These are phyloP conservation scores for Pisolithus tinctorius DNA, from an alignment of 768 basidiomycete species.

Conservation along the genomic window DNA sequence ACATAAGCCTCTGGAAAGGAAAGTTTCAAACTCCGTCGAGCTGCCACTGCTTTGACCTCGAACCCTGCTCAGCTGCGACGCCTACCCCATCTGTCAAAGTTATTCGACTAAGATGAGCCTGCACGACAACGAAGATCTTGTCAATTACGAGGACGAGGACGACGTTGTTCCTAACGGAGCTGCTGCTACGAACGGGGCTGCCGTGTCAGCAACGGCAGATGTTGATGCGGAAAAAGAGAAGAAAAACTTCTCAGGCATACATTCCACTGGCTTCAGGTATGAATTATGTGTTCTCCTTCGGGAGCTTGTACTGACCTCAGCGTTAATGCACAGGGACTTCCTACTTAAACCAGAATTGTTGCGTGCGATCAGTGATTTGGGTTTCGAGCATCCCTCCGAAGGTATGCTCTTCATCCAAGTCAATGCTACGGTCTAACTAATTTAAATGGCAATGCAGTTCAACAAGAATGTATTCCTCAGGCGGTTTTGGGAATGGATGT, in stretches of 20 bases:
- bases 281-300: slow-evolving; percentile 18
- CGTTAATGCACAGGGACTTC: slow-evolving; percentile 66
- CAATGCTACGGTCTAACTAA: not conserved
- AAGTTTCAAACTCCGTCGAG: not conserved
- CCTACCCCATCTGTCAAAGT: slow-evolving; percentile 20
- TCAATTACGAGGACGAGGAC: slow-evolving; percentile 92
- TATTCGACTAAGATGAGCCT: slow-evolving; percentile 54
- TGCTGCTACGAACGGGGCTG: slow-evolving; percentile 43
- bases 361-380: slow-evolving; percentile 97
- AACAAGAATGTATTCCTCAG: slow-evolving; percentile 99
- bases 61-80: slow-evolving; percentile 13
- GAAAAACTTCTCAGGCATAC: slow-evolving; percentile 99
- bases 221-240: slow-evolving; percentile 72
- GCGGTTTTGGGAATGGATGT: slow-evolving; percentile 99
- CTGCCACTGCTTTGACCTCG: slow-evolving; percentile 6
- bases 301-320: slow-evolving; percentile 3
- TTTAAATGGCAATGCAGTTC: slow-evolving; percentile 48
- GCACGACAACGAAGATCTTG: slow-evolving; percentile 86
- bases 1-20: not conserved
- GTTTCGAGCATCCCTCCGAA: slow-evolving; percentile 99
- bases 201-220: slow-evolving; percentile 38
- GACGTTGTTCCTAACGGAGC: slow-evolving; percentile 63
- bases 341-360: slow-evolving; percentile 94
- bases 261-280: slow-evolving; percentile 98
- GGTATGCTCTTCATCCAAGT: slow-evolving; percentile 43